A percentile compares a stretch with the other conserved stretches of the same genome.
These are phyloP conservation scores for Epichloe glyceriae DNA, from an alignment of 2,329 filamentous ascomycete species.

Conservation along the genomic window DNA sequence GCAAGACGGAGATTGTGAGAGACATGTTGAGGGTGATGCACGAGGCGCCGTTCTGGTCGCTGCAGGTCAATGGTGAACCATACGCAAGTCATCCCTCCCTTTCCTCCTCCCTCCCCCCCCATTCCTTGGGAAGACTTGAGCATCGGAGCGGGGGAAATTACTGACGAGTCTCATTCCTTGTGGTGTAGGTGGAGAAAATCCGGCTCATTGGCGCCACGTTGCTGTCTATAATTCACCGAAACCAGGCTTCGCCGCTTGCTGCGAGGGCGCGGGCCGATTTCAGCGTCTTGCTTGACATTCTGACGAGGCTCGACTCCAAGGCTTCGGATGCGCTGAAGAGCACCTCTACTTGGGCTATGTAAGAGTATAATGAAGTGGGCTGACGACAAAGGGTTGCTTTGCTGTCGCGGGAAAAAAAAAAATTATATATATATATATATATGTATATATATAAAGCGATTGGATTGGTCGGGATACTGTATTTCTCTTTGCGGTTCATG, in stretches of 20 bases:
- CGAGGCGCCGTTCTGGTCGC: slow-evolving; percentile 27
- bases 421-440: no score
- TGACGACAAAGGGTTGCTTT: no score
- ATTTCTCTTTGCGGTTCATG: no score
- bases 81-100: slow-evolving; percentile 17
- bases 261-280: slow-evolving; percentile 26
- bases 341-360: slow-evolving; percentile 11
- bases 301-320: slow-evolving; percentile 28
- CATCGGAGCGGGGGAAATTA: not conserved
- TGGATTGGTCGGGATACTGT: no score
- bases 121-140: no score
- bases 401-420: no score
- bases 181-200: slow-evolving; percentile 25
- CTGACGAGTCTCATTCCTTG: not conserved
- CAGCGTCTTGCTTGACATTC: slow-evolving; percentile 24
- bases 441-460: no score
- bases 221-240: slow-evolving; percentile 25
- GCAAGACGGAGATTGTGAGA: slow-evolving; percentile 29
- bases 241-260: slow-evolving; percentile 23
- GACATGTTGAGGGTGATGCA: slow-evolving; percentile 28
- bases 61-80: slow-evolving; percentile 27
- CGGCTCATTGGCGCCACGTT: slow-evolving; percentile 25
- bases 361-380: not conserved
- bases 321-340: slow-evolving; percentile 27
- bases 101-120: not conserved